phyloP scores from a whole-genome alignment of 2,329 filamentous ascomycete genomes.

The Eutypella sp. region DNA sequence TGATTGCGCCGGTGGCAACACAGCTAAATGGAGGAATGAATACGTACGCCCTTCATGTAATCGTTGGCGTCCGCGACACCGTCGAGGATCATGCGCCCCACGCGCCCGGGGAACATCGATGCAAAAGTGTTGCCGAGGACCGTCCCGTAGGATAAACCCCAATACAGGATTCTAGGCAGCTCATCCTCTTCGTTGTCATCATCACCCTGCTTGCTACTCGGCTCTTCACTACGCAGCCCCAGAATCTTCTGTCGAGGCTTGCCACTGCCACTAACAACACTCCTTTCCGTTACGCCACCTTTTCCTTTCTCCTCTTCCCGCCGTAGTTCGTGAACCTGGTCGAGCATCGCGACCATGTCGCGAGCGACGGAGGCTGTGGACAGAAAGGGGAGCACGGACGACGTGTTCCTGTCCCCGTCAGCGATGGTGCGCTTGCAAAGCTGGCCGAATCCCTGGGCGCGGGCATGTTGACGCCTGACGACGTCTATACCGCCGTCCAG shows the following conservation, averaged over 20 bases:
- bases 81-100: conserved; percentile 39
- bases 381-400: conserved; percentile 28
- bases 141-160: conserved; percentile 47
- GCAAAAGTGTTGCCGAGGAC: conserved; percentile 40
- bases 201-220: conserved; percentile 3
- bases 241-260: not conserved
- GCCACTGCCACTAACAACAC: not conserved
- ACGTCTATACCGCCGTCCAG: conserved; percentile 13
- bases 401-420: conserved; percentile 10
- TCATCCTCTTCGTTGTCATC: conserved; percentile 2
- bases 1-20: not conserved
- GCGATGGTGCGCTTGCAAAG: conserved; percentile 23
- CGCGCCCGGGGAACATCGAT: conserved; percentile 33
- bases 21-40: not conserved
- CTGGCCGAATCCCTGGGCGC: conserved; percentile 20
- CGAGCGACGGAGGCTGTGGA: conserved; percentile 34
- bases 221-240: not conserved
- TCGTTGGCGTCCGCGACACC: conserved; percentile 33
- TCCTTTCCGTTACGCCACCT: no score
- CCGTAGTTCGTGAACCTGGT: conserved; percentile 32
- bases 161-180: conserved; percentile 32
- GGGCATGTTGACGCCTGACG: conserved; percentile 23
- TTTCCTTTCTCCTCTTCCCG: conserved; percentile 1
- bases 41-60: conserved; percentile 28
- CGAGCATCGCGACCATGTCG: conserved; percentile 41